These are phyloP conservation scores for Amphirosellinia nigrospora DNA, from an alignment of 495 filamentous ascomycete species.

Conservation along the genomic window DNA sequence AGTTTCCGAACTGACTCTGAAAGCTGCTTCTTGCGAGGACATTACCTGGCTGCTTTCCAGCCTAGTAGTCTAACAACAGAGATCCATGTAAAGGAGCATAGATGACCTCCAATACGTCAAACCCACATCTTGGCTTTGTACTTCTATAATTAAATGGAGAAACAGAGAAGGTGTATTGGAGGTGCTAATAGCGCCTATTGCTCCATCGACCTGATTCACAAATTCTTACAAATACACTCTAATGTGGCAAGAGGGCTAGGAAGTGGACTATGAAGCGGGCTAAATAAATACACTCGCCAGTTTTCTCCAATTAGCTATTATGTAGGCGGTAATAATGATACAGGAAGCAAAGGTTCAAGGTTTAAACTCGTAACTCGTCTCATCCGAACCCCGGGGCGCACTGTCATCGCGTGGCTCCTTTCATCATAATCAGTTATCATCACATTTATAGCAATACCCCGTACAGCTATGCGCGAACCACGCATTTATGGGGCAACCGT, in stretches of 20 bases:
- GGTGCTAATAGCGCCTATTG: neutral
- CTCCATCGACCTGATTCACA: neutral
- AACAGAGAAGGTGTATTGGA: neutral
- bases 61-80: neutral
- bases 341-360: neutral
- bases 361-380: constrained; percentile 1
- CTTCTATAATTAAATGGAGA: neutral
- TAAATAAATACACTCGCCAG: too few species aligned
- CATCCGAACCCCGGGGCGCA: neutral
- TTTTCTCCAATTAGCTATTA: constrained; percentile 9
- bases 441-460: neutral
- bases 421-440: constrained; percentile 9
- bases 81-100: neutral
- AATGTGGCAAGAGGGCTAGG: neutral
- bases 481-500: neutral
- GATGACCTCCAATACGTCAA: neutral
- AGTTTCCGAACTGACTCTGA: neutral
- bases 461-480: neutral
- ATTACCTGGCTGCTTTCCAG: neutral
- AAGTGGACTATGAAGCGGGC: neutral
- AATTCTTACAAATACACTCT: neutral
- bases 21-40: neutral
- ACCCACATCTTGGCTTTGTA: neutral
- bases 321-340: constrained; percentile 6
- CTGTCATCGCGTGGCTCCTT: neutral